These are phyloP conservation scores for Torulaspora quercuum DNA, from an alignment of 805 yeast genomes.

Conservation along the genomic window DNA sequence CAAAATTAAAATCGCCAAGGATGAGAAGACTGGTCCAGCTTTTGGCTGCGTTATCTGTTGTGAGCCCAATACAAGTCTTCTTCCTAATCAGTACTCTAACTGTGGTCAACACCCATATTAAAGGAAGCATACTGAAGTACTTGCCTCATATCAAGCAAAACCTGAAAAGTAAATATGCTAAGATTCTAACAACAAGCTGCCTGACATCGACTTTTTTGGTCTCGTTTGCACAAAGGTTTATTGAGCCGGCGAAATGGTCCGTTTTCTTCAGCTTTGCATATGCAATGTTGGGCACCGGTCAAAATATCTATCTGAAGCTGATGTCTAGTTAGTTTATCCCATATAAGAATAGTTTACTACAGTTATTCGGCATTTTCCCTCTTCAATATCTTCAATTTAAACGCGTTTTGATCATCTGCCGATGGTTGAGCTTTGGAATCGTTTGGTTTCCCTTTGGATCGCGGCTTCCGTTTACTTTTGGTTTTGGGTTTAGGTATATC, in stretches of 20 bases:
- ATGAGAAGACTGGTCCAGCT: conserved; percentile 21
- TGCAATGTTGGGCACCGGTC: conserved; percentile 23
- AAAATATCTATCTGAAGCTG: conserved; percentile 25
- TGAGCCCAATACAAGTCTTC: conserved; percentile 25
- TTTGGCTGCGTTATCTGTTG: conserved; percentile 20
- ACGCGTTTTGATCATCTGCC: not conserved
- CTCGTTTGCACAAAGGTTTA: conserved; percentile 23
- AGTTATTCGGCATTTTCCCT: conserved; percentile 9
- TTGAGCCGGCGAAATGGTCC: conserved; percentile 26
- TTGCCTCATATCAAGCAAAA: conserved; percentile 10
- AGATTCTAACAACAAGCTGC: conserved; percentile 22
- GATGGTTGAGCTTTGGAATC: conserved; percentile 2
- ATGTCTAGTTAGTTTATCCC: conserved; percentile 1
- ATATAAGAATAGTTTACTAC: conserved; percentile 1
- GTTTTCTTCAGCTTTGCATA: conserved; percentile 28
- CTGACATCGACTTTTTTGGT: conserved; percentile 22
- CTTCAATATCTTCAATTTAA: conserved; percentile 7
- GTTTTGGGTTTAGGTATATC: conserved; percentile 1
- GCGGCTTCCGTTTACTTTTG: conserved; percentile 4
- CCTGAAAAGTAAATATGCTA: conserved; percentile 16
- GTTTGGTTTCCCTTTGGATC: conserved; percentile 3
- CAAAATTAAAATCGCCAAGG: conserved; percentile 9
- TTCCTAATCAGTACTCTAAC: conserved; percentile 20
- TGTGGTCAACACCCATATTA: conserved; percentile 16
- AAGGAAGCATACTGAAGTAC: conserved; percentile 7